Evolutionary conservation across 208 protist species (phyloP).

Genomic region (Trypanosoma cruzi): DNA sequence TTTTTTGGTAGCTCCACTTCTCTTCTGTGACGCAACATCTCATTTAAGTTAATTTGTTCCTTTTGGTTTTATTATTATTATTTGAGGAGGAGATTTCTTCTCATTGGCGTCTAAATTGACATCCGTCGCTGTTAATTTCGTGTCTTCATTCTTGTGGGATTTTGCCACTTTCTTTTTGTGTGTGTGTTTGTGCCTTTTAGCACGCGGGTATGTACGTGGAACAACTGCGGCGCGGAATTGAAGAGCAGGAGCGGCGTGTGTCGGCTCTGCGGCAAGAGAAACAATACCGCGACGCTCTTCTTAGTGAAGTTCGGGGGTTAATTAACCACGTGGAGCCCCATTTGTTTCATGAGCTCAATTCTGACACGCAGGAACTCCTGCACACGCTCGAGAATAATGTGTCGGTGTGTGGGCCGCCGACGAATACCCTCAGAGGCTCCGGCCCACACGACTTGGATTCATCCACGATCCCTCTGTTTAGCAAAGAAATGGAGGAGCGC

Average conservation of each 20-base stretch:
- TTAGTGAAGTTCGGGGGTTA: conserved; percentile 25
- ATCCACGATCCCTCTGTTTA: neutral
- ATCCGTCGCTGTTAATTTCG: too few species aligned
- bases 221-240: conserved; percentile 31
- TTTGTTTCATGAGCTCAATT: conserved; percentile 15
- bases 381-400: neutral
- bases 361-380: conserved; percentile 19
- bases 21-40: too few species aligned
- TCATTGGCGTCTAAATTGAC: too few species aligned
- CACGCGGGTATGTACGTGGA: conserved; percentile 9
- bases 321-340: conserved; percentile 19
- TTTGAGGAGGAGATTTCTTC: too few species aligned
- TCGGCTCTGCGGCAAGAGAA: conserved; percentile 25
- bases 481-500: conserved; percentile 27
- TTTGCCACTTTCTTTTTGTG: neutral
- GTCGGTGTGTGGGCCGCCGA: neutral
- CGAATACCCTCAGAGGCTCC: neutral
- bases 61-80: too few species aligned
- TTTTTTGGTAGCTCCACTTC: too few species aligned
- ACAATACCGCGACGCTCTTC: conserved; percentile 25
- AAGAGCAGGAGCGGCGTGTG: conserved; percentile 35
- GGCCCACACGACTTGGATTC: neutral
- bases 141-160: too few species aligned
- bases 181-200: neutral
- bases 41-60: too few species aligned